A percentile compares a stretch with the other conserved stretches of the same genome.
Conservation (phyloP, 2,329 filamentous ascomycete species). For the Zalaria sp. region DNA sequence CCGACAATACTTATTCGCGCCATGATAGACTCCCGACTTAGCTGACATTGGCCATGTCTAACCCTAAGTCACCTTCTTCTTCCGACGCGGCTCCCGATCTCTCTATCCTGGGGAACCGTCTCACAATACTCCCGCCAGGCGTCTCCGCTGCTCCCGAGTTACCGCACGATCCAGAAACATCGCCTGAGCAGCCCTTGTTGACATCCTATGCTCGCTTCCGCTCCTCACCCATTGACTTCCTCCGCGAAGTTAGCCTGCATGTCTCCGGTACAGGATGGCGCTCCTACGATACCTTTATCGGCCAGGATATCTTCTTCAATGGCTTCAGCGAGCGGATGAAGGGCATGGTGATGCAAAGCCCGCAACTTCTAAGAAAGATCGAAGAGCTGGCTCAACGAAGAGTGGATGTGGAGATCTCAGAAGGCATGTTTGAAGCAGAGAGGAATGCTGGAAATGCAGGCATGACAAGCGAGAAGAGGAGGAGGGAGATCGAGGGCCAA, state of each 20-base stretch:
- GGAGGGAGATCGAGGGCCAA: constrained; percentile 52
- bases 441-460: constrained; percentile 33
- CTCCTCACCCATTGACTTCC: constrained; percentile 57
- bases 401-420: constrained; percentile 59
- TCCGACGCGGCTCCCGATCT: constrained; percentile 26
- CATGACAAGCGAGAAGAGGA: constrained; percentile 48
- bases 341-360: constrained; percentile 56
- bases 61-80: not conserved
- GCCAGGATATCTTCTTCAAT: constrained; percentile 83
- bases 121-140: constrained; percentile 30
- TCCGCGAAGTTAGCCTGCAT: constrained; percentile 85
- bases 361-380: constrained; percentile 62
- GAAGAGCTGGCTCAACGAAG: constrained; percentile 61
- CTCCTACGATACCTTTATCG: constrained; percentile 79
- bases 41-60: not conserved
- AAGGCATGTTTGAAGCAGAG: constrained; percentile 49
- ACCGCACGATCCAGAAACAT: constrained; percentile 1
- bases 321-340: constrained; percentile 91
- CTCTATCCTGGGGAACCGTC: constrained; percentile 29
- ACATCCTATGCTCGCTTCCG: constrained; percentile 81
- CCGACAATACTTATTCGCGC: too few species aligned
- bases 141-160: constrained; percentile 17
- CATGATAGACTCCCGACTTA: too few species aligned
- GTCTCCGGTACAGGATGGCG: constrained; percentile 92
- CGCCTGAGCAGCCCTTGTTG: constrained; percentile 52